Conservation (phyloP, 192 early-diverging fungal genomes). For the Entomortierella parvispora region DNA sequence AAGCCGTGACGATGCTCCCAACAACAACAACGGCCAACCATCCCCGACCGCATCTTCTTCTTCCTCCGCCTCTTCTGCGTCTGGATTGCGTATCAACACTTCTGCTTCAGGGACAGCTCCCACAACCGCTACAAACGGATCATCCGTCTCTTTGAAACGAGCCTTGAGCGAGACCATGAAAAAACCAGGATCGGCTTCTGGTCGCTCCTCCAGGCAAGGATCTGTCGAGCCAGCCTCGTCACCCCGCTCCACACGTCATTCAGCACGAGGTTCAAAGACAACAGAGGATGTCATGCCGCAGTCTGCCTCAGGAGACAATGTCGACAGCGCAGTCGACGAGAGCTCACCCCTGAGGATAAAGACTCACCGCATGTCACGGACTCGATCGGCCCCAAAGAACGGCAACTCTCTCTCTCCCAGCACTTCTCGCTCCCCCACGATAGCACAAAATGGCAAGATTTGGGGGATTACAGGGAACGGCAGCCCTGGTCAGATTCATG, state of each 20-base stretch:
- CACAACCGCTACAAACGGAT: neutral
- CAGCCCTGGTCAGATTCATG: no score
- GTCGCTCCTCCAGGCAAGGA: slow-evolving; percentile 32
- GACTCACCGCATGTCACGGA: slow-evolving; percentile 39
- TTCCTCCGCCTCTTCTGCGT: slow-evolving; percentile 5
- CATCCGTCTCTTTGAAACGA: neutral
- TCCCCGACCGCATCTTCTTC: slow-evolving; percentile 21
- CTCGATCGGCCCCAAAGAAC: slow-evolving; percentile 34
- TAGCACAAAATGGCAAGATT: neutral
- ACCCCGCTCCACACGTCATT: slow-evolving; percentile 48
- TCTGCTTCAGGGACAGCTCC: neutral
- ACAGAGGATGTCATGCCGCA: slow-evolving; percentile 8
- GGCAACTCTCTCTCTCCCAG: slow-evolving; percentile 4
- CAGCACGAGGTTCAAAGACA: slow-evolving; percentile 19
- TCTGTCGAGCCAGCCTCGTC: slow-evolving; percentile 30
- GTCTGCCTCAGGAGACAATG: slow-evolving; percentile 4
- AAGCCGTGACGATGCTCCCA: slow-evolving; percentile 22
- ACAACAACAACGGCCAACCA: slow-evolving; percentile 16
- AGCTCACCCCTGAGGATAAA: neutral
- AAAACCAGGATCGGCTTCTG: neutral
- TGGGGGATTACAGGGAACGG: neutral
- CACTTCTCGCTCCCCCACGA: neutral
- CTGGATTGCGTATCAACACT: neutral
- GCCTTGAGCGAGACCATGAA: slow-evolving; percentile 9
- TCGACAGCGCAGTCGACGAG: neutral